phyloP scores from a whole-genome alignment of 441 rosid genomes.

The Corymbia citriodora region DNA sequence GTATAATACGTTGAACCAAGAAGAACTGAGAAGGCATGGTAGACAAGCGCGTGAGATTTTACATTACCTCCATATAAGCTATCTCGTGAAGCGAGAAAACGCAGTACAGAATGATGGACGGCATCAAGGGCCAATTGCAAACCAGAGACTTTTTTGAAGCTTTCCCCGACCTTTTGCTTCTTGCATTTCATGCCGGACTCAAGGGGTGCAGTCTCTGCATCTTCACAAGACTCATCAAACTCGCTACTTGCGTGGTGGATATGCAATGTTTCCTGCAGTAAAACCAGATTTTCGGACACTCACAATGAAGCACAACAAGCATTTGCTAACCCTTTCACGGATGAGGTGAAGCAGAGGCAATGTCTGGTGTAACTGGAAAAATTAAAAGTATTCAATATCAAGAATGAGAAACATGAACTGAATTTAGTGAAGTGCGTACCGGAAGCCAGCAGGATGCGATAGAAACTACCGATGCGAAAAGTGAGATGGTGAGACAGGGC shows the following conservation, averaged over 20 bases:
- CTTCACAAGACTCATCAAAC: neutral
- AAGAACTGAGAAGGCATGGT: neutral
- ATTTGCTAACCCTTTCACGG: neutral
- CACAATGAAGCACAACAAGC: neutral
- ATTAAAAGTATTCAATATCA: neutral
- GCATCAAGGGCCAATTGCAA: neutral
- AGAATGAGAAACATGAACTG: neutral
- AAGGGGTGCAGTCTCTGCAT: neutral
- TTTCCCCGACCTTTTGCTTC: neutral
- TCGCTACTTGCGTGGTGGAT: neutral
- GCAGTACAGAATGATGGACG: neutral
- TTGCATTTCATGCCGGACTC: neutral
- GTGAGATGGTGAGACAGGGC: neutral
- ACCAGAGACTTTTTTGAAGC: neutral
- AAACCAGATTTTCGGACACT: neutral
- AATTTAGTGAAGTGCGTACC: neutral
- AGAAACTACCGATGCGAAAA: neutral
- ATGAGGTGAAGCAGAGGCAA: neutral
- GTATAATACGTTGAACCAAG: neutral
- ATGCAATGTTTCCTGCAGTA: neutral
- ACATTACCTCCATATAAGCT: neutral
- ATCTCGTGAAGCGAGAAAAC: neutral
- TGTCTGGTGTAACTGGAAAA: neutral
- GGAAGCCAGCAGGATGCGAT: neutral
- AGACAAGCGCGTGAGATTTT: neutral